Conservation (phyloP, 2,329 filamentous ascomycete species). For the Chaetomiaceae sp. region DNA sequence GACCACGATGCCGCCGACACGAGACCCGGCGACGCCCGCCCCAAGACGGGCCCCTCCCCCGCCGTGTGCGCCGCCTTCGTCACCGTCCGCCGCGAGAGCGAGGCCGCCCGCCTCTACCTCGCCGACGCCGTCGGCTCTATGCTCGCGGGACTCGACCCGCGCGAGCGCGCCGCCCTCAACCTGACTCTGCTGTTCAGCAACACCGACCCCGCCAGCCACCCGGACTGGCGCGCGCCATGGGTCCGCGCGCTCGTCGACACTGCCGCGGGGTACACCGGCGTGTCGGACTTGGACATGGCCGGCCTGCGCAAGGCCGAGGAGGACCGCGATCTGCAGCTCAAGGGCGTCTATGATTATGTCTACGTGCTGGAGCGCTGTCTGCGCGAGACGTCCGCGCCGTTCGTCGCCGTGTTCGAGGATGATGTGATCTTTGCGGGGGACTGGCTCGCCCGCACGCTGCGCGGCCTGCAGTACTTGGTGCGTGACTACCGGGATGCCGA, state of each 20-base stretch:
- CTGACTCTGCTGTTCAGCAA: conserved; percentile 17
- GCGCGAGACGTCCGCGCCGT: conserved; percentile 14
- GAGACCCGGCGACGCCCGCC: not conserved
- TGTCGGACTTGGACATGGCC: conserved; percentile 3
- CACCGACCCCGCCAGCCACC: conserved; percentile 10
- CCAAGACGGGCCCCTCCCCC: conserved; percentile 7
- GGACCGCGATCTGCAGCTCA: conserved; percentile 12
- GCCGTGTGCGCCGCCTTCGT: conserved; percentile 15
- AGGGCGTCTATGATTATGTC: conserved; percentile 15
- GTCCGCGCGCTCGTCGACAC: conserved; percentile 9
- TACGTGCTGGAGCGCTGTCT: conserved; percentile 15
- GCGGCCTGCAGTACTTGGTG: conserved; percentile 14
- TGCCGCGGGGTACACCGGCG: conserved; percentile 6
- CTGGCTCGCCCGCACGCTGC: conserved; percentile 16
- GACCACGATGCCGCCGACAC: not conserved
- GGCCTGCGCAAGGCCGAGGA: conserved; percentile 12
- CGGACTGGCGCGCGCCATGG: conserved; percentile 13
- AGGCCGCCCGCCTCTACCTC: conserved; percentile 11
- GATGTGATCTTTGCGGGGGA: conserved; percentile 15
- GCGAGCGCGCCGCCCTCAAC: conserved; percentile 13
- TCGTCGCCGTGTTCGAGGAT: conserved; percentile 17
- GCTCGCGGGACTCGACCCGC: conserved; percentile 12
- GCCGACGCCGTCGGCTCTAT: conserved; percentile 15
- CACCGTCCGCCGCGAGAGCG: conserved; percentile 12
- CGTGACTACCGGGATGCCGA: conserved; percentile 1